A percentile compares a stretch with the other conserved stretches of the same genome.
Conservation (phyloP, 257 asterid species). For the Ilex aquifolium region DNA sequence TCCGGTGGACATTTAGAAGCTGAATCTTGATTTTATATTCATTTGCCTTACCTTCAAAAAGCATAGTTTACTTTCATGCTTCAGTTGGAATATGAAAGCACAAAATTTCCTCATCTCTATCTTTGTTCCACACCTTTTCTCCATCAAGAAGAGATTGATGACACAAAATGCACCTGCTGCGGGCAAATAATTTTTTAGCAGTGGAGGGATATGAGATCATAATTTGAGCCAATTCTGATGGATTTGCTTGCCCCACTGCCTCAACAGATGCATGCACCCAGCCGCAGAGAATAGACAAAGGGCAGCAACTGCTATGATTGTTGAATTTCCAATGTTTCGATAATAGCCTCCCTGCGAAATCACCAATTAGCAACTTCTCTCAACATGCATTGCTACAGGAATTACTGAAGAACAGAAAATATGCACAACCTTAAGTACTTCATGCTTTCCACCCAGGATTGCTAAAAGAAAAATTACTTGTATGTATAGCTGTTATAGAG, state of each 20-base stretch:
- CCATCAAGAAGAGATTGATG: too few relatives aligned
- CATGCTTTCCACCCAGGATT: neutral
- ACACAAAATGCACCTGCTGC: too few relatives aligned
- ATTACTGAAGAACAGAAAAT: neutral
- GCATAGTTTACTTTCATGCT: too few relatives aligned
- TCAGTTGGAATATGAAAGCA: too few relatives aligned
- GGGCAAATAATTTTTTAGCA: too few relatives aligned
- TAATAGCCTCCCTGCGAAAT: slow-evolving; percentile 55
- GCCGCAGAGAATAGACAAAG: slow-evolving; percentile 65
- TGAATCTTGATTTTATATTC: too few relatives aligned
- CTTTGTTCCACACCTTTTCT: too few relatives aligned
- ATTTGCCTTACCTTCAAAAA: too few relatives aligned
- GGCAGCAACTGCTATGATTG: slow-evolving; percentile 42
- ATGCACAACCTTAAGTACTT: neutral
- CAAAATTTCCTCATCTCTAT: too few relatives aligned
- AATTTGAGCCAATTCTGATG: slow-evolving; percentile 54
- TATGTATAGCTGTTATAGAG: neutral
- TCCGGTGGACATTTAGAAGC: too few relatives aligned
- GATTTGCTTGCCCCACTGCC: slow-evolving; percentile 65
- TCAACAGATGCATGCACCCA: slow-evolving; percentile 67
- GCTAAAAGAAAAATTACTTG: neutral
- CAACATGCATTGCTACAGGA: neutral
- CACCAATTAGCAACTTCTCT: neutral
- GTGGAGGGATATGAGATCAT: slow-evolving; percentile 19
- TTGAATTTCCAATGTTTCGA: slow-evolving; percentile 51